phyloP scores from a whole-genome alignment of 345 rosid species.

The Acer negundo region DNA sequence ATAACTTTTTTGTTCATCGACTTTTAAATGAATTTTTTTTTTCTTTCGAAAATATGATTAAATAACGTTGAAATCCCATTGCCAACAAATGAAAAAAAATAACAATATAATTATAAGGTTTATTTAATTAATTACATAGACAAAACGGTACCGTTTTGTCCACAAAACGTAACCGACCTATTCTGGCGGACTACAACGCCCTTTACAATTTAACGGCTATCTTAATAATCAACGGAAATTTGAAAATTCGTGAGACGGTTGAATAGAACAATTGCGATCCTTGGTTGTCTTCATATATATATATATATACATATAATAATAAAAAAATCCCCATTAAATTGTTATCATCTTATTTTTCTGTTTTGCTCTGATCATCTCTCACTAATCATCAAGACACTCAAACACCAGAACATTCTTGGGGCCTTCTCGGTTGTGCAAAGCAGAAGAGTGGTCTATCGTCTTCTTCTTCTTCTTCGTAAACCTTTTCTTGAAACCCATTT shows the following conservation, averaged over 20 bases:
- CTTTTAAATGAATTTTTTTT: no score
- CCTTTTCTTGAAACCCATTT: constrained; percentile 7
- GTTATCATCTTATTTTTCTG: neutral
- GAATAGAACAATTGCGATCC: constrained; percentile 7
- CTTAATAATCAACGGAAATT: constrained; percentile 14
- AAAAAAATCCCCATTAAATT: neutral
- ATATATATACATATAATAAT: no score
- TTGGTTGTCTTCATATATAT: neutral
- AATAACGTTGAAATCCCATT: no score
- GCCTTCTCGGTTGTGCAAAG: constrained; percentile 11
- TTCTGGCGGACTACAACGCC: neutral
- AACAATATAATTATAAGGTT: neutral
- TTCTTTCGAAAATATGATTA: no score
- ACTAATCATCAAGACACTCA: neutral
- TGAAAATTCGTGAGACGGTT: constrained; percentile 5
- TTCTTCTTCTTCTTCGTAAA: neutral
- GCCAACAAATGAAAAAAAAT: no score
- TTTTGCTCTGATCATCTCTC: constrained; percentile 16
- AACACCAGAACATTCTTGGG: neutral
- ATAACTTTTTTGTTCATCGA: no score
- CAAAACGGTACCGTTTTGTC: neutral
- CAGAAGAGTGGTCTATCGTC: neutral
- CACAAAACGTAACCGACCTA: neutral
- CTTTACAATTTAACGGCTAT: constrained; percentile 14
- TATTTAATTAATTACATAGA: neutral